Percentiles rank a stretch among this genome's conserved stretches.
Conservation (phyloP, 805 yeast genomes). For the Metschnikowia drakensbergensis region DNA sequence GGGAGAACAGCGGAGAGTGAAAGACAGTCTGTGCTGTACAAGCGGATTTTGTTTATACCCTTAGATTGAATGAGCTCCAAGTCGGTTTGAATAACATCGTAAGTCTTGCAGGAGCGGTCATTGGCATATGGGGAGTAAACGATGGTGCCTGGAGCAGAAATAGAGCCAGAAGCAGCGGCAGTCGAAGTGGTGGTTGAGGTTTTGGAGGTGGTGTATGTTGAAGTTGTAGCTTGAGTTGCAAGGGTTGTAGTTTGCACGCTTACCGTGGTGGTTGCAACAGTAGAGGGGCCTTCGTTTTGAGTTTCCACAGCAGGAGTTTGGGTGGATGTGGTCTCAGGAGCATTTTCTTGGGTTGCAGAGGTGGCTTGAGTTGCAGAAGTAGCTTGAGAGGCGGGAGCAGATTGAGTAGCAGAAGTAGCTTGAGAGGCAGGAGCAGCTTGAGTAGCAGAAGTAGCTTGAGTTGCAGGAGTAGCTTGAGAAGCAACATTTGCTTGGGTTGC, state of each 20-base stretch:
- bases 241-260: no score
- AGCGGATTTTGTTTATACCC: constrained; percentile 64
- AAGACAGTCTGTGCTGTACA: constrained; percentile 86
- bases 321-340: neutral
- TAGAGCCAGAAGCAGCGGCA: constrained; percentile 13
- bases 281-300: constrained; percentile 7
- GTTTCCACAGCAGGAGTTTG: no score
- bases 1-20: constrained; percentile 64
- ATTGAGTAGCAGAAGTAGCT: neutral
- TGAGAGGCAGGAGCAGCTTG: constrained; percentile 7
- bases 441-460: neutral
- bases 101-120: constrained; percentile 64
- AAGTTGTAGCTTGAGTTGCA: no score
- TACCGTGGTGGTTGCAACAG: constrained; percentile 1
- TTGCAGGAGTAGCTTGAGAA: neutral
- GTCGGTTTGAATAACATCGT: constrained; percentile 53
- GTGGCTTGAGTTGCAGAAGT: no score
- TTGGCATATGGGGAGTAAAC: constrained; percentile 78
- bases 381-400: constrained; percentile 7
- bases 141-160: constrained; percentile 51
- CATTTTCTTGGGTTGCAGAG: constrained; percentile 14
- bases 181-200: no score
- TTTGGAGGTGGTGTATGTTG: no score
- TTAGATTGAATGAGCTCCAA: constrained; percentile 52
- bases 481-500: constrained; percentile 7